Base-by-base conservation (phyloP, 2,329 filamentous ascomycete genomes). In the Aspergillus ibericus region DNA sequence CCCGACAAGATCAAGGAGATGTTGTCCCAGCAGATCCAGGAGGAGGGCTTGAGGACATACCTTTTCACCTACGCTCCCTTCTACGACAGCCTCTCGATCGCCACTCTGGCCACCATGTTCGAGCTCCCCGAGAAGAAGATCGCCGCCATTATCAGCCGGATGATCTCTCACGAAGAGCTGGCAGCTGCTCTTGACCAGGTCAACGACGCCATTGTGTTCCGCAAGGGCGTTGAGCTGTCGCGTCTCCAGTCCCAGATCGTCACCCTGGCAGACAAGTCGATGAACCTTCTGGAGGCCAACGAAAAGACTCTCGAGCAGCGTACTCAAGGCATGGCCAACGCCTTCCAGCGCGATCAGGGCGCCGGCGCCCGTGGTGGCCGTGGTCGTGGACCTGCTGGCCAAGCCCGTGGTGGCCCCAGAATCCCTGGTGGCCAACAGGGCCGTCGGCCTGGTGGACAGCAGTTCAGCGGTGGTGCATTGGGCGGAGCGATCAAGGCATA, bases 41-140 rank as follows among this genome's bases (percentile, higher is more conserved):
- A 99, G 78, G 95, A 99, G 82, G 95, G 96, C 69, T 88, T 99
- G 55, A 88, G 95, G 69, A 99, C 95, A 55, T 99, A 98, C 77
- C 91, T 99, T 69, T 99, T 99, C 85, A 99, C 95, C 56, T 99
- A 99, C 78, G 95, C 96, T 36, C 95, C 95, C 55, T 99, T 96
- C 85, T 99, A 99, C 82, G 95, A 99, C 80, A 98, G 95, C 20
- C 87, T 99, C 60, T 89, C 92, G 60, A 84, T 97, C 68, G 83
- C 86, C 66, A 96, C 93, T 22, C 85, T 99, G 61, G 89, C 92
- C 63, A 83, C 82, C 66, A 99, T 99, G 95, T 99, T 99, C 77
- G 95, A 99, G 79, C 88, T 99, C 22, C 85, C 93, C 58, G 82
- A 89, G 68, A 86, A 89, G 80, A 98, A 98, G 85, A 93, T 97